phyloP scores from a whole-genome alignment of 164 flowering plant genomes.

The Protea cynaroides region DNA sequence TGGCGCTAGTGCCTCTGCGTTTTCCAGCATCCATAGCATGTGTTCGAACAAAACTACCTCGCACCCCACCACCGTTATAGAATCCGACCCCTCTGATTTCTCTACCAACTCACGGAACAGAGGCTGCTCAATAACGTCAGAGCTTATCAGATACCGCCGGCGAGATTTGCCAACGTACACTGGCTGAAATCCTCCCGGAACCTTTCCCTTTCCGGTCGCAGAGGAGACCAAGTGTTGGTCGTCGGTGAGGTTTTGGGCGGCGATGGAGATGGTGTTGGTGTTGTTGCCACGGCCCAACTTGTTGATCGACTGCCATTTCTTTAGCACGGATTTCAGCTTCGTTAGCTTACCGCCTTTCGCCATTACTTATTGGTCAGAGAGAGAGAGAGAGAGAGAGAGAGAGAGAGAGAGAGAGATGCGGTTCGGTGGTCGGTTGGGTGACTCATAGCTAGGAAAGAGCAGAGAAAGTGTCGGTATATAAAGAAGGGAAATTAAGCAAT shows the following conservation, averaged over 20 bases:
- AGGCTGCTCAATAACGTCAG: conserved; percentile 58
- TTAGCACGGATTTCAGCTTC: conserved; percentile 38
- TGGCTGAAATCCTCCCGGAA: conserved; percentile 15
- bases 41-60: conserved; percentile 95
- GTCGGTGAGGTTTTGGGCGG: conserved; percentile 11
- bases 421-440: too few species aligned
- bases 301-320: conserved; percentile 31
- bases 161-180: conserved; percentile 77
- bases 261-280: conserved; percentile 10
- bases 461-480: neutral
- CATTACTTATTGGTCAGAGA: neutral
- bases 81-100: conserved; percentile 28
- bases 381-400: neutral
- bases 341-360: conserved; percentile 30
- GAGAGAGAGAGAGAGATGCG: neutral
- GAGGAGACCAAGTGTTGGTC: neutral
- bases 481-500: neutral
- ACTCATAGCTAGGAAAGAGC: neutral
- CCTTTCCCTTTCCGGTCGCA: neutral
- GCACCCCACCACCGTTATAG: conserved; percentile 47
- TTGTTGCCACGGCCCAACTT: conserved; percentile 15
- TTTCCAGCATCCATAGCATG: conserved; percentile 90
- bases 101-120: conserved; percentile 64
- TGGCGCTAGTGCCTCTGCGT: conserved; percentile 44
- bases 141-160: conserved; percentile 48